Evolutionary conservation across 1,284 basidiomycete genomes (phyloP), one percentile per base, ranked within the genome.

Genomic region (Cutaneotrichosporon spelunceum): DNA sequence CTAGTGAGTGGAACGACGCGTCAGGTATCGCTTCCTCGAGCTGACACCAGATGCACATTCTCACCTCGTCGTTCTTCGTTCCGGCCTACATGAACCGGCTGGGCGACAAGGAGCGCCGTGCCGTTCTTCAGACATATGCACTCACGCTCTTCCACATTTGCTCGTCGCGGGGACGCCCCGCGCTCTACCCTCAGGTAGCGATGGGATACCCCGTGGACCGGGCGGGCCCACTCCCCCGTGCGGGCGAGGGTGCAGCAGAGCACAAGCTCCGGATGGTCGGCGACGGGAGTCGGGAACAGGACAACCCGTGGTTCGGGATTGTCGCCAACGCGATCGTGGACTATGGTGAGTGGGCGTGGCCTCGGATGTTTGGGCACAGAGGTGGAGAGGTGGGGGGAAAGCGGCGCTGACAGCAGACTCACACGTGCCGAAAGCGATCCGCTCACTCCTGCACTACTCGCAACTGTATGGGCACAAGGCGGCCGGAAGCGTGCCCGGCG

Each of bases 51-150:
- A 86, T 88, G 86, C 88, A 89, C 74, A 65, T 85, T 27, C 79
- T 88, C 55, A 88, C 84, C 5, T 84, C 84, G 16, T 82, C 85
- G 5, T 70, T 87, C 23, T 87, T 88, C 79, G 66, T 89, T 14
- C 82, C 83, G 14, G 80, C 84, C 0, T 77, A 84, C 59, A 67
- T 85, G 21, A 58, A 77, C 78, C 56, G 66, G 4, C 61, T 78
- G 2, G 45, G 63, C 4, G 52, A 62, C 0, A 44, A 65, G 2
- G 29, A 70, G 29, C 83, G 83, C 65, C 81, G 81, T 13, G 75
- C 77, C 26, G 70, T 88, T 7, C 76, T 88, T 19, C 78, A 81
- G 39, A 78, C 81, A 1, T 83, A 83, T 68, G 64, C 85, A 1
- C 76, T 84, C 0, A 72, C 76, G 14, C 68, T 83, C 10, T 69